phyloP scores from a whole-genome alignment of 2,329 filamentous ascomycete species.

The Scedosporium minutisporum region DNA sequence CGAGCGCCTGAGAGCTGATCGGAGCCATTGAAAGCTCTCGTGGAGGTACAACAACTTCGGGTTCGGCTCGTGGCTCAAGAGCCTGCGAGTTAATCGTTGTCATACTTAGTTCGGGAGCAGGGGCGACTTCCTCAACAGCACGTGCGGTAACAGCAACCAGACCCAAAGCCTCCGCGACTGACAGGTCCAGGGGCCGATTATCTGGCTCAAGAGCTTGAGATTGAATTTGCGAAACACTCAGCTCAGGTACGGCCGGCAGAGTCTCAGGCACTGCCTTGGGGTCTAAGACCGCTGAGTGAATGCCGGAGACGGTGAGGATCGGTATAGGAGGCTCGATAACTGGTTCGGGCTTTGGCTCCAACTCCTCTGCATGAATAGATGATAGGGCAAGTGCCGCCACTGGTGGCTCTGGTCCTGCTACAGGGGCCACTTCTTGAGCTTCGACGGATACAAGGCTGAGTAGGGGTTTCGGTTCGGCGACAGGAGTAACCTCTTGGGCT shows the following conservation, averaged over 20 bases:
- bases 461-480: constrained; percentile 11
- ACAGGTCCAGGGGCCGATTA: constrained; percentile 7
- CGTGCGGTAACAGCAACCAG: not conserved
- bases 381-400: constrained; percentile 15
- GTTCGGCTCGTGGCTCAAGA: constrained; percentile 18
- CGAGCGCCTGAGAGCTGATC: constrained; percentile 21
- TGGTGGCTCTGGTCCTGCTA: constrained; percentile 8
- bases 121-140: not conserved
- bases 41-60: constrained; percentile 16
- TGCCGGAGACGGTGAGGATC: constrained; percentile 13
- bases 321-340: constrained; percentile 11
- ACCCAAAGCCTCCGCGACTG: not conserved
- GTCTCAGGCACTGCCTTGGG: constrained; percentile 20
- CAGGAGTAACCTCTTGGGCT: constrained; percentile 32
- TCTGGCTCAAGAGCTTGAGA: constrained; percentile 17
- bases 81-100: constrained; percentile 13
- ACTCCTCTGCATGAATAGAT: constrained; percentile 14
- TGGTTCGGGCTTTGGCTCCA: constrained; percentile 18
- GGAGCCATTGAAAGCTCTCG: constrained; percentile 18
- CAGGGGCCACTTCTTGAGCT: constrained; percentile 32
- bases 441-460: constrained; percentile 36
- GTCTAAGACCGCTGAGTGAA: constrained; percentile 15
- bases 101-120: constrained; percentile 16
- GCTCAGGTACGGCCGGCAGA: constrained; percentile 17
- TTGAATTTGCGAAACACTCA: constrained; percentile 21